Evolutionary conservation across 805 yeast genomes (phyloP).

Genomic region (Alloascoidea hylecoeti): DNA sequence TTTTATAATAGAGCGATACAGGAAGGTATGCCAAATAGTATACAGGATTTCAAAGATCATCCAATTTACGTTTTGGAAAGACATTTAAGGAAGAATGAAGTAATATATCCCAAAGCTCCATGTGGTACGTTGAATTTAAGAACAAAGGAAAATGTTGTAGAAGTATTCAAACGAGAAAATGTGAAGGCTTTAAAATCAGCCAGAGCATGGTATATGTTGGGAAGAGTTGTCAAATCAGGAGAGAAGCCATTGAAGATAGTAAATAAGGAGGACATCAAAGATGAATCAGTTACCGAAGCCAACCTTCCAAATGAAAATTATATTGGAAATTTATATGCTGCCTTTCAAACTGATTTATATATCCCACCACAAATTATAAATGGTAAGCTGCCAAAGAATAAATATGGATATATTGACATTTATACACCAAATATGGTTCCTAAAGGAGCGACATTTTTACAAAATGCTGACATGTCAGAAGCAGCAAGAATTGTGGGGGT

Average conservation of each 20-base stretch:
- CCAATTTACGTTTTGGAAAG: constrained; percentile 74
- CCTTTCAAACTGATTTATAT: constrained; percentile 61
- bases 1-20: constrained; percentile 44
- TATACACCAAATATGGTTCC: constrained; percentile 78
- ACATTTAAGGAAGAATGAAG: constrained; percentile 60
- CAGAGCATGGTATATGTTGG: constrained; percentile 75
- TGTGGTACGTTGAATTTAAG: constrained; percentile 60
- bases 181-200: constrained; percentile 58
- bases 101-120: constrained; percentile 49
- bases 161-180: constrained; percentile 55
- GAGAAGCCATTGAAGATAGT: constrained; percentile 40
- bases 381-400: constrained; percentile 63
- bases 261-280: background rate
- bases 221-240: constrained; percentile 62
- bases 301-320: background rate
- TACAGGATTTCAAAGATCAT: constrained; percentile 75
- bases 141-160: constrained; percentile 26
- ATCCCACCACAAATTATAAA: constrained; percentile 50
- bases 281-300: background rate
- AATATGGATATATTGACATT: constrained; percentile 74
- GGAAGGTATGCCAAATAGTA: constrained; percentile 81
- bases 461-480: constrained; percentile 35
- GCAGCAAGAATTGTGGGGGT: constrained; percentile 64
- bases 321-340: constrained; percentile 38
- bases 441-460: constrained; percentile 51